Conservation (phyloP, 176 grass and related monocot species). For the Dactylis glomerata region DNA sequence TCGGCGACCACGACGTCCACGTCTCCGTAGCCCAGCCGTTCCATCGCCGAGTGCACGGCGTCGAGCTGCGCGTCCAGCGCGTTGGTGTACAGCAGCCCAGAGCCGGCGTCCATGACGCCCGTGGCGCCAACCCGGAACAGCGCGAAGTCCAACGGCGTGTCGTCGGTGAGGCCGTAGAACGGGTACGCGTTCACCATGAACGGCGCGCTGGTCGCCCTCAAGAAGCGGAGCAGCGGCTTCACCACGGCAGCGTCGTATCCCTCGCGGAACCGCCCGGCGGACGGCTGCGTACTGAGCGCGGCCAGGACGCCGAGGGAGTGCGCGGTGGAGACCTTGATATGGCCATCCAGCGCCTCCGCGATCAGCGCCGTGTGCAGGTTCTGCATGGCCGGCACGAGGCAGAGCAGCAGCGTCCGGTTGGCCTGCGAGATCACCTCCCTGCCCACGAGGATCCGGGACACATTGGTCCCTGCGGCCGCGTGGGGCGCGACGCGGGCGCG, state of each 20-base stretch:
- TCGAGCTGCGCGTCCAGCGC: slow-evolving; percentile 93
- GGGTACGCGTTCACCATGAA: slow-evolving; percentile 96
- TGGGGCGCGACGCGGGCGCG: slow-evolving; percentile 42
- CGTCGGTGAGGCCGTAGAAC: slow-evolving; percentile 56
- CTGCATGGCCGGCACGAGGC: slow-evolving; percentile 67
- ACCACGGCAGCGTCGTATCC: slow-evolving; percentile 41
- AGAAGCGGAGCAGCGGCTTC: slow-evolving; percentile 63
- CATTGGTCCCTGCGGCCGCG: slow-evolving; percentile 32
- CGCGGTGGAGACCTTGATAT: slow-evolving; percentile 56
- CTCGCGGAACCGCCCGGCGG: slow-evolving; percentile 49
- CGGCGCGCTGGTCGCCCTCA: slow-evolving; percentile 53
- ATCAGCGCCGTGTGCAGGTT: slow-evolving; percentile 67
- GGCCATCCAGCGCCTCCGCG: slow-evolving; percentile 19
- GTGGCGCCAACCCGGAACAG: slow-evolving; percentile 50
- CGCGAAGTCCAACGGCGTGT: slow-evolving; percentile 56
- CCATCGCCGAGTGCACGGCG: slow-evolving; percentile 65
- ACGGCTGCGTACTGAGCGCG: slow-evolving; percentile 44
- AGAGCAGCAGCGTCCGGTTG: slow-evolving; percentile 46
- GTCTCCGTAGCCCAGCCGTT: slow-evolving; percentile 41
- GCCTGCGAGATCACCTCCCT: slow-evolving; percentile 59
- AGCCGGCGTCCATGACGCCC: slow-evolving; percentile 42
- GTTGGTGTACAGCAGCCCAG: slow-evolving; percentile 62
- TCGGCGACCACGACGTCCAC: slow-evolving; percentile 62
- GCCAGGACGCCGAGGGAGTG: slow-evolving; percentile 71
- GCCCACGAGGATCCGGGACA: slow-evolving; percentile 64